Conservation (phyloP, 2,329 filamentous ascomycete genomes). For the Penicillium sclerotiorum region DNA sequence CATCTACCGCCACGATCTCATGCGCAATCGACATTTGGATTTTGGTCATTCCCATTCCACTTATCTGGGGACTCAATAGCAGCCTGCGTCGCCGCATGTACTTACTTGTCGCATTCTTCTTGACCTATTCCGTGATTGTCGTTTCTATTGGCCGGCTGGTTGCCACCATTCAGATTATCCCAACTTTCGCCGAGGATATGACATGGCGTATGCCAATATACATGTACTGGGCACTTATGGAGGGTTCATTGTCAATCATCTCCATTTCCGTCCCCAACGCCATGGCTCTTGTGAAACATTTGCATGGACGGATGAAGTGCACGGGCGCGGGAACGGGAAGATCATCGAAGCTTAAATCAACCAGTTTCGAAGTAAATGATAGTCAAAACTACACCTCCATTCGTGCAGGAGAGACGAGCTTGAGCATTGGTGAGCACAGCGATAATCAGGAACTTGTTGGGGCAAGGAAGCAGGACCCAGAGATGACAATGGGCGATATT, state of each 20-base stretch:
- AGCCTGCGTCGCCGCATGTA: background rate
- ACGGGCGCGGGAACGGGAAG: too few species aligned
- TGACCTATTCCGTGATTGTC: background rate
- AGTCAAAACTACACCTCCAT: background rate
- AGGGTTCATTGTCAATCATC: background rate
- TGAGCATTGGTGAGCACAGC: too few species aligned
- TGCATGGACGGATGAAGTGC: background rate
- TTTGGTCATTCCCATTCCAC: background rate
- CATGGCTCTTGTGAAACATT: background rate
- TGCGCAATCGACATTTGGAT: background rate
- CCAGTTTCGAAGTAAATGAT: too few species aligned
- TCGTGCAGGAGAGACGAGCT: background rate
- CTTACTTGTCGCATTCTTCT: background rate
- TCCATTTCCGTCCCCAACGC: background rate
- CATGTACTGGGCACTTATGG: background rate
- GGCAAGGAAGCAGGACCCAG: background rate
- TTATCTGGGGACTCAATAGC: background rate
- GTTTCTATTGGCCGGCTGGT: background rate
- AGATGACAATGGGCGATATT: background rate
- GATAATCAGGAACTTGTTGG: background rate
- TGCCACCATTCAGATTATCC: background rate
- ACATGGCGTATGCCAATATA: background rate
- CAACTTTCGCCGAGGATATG: background rate
- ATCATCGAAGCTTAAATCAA: background rate
- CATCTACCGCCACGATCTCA: background rate